Conservation (phyloP, 1,284 basidiomycete genomes). For the Gomphus bonarii region DNA sequence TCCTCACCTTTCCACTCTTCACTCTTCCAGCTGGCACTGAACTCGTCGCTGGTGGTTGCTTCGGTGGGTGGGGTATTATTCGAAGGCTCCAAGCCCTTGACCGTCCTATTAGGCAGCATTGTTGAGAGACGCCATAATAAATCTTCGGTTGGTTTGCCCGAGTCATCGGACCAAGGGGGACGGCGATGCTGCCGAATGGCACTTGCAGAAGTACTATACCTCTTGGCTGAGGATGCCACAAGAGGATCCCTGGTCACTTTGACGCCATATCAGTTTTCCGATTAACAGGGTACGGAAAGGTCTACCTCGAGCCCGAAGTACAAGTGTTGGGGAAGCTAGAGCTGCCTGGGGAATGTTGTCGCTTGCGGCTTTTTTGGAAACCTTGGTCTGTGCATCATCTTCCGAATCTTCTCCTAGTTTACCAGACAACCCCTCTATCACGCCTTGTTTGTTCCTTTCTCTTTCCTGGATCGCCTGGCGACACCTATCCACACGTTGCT, state of each 20-base stretch:
- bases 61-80: neutral
- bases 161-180: too few species aligned
- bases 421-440: neutral
- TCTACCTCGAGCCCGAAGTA: neutral
- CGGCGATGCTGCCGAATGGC: neutral
- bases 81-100: neutral
- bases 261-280: neutral
- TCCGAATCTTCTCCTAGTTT: neutral
- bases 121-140: neutral
- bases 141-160: neutral
- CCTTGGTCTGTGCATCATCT: neutral
- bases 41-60: neutral
- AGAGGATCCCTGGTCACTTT: neutral
- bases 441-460: neutral
- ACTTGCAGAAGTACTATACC: neutral
- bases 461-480: neutral
- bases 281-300: neutral
- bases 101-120: neutral
- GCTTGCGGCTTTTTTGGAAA: neutral
- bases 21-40: neutral
- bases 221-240: neutral
- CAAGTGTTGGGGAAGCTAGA: neutral
- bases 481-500: neutral
- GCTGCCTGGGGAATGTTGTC: neutral
- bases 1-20: neutral